Evolutionary conservation across 2,329 filamentous ascomycete genomes (phyloP), one percentile per base, ranked within the genome.

Genomic region (Talaromyces sp.): DNA sequence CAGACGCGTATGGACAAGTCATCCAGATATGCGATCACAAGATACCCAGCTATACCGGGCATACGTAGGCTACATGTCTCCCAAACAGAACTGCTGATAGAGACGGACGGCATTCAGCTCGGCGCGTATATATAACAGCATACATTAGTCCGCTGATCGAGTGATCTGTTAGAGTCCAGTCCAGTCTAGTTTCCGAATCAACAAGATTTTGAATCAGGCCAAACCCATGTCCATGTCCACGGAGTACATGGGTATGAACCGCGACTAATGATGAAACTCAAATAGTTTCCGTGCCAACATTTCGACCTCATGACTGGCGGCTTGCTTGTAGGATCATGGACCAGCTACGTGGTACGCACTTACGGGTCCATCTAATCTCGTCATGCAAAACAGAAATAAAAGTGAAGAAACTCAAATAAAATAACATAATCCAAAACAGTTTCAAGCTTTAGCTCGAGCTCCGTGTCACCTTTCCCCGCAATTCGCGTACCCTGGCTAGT

Each of bases 401-500:
- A 21, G n/a, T 21, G 25, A 50, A 50, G 21, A 50, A 31, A 23
- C 12, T 48, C 46, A 31, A 31, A 50, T 50, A 28, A 31, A 31
- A 31, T 23, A n/a, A 50, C 48, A 52, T 21, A 11, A 50, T 31
- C 25, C 31, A 31, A 50, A 54, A 21, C 11, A 54, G 11, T 12
- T 54, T 23, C 28, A 33, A 54, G 28, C 50, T 37, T 35, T n/a
- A 54, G 31, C 31, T 54, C 50, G 50, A 54, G 50, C 50, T 31
- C 50, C 50, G 11, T 54, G 48, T 54, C 48, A 35, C 28, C 14
- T 54, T 35, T 18, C 48, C 48, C 48, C 48, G 48, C 48, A 54
- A 54, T 54, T 54, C 35, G 48, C 28, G 28, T 54, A 54, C n/a
- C 48, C 28, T 54, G 18, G 28, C 28, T 52, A 33, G 25, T 48